Percentiles rank a stretch among this genome's conserved stretches.
phyloP scores from a whole-genome alignment of 495 filamentous ascomycete species.

The Xylaria venustula region DNA sequence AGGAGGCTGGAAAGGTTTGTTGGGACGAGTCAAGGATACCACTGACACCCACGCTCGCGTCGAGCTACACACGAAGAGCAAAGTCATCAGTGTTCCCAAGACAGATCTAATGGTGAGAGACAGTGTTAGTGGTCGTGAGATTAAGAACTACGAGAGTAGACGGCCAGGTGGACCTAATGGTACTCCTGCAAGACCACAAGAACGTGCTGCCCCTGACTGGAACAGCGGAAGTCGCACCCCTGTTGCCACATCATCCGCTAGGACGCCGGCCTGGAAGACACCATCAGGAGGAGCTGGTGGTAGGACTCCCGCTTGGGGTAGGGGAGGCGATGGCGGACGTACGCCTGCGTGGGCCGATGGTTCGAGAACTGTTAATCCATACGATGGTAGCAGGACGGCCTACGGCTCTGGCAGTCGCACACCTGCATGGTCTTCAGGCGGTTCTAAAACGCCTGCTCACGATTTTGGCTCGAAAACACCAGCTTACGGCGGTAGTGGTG shows the following conservation, averaged over 20 bases:
- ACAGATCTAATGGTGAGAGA: conserved; percentile 78
- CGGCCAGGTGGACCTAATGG: conserved; percentile 54
- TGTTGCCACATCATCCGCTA: conserved; percentile 56
- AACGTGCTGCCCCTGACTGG: conserved; percentile 38
- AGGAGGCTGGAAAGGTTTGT: conserved; percentile 85
- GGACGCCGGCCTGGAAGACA: conserved; percentile 66
- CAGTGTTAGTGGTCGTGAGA: conserved; percentile 69
- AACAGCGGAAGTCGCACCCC: conserved; percentile 67
- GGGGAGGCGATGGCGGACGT: conserved; percentile 58
- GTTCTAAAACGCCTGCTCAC: conserved; percentile 62
- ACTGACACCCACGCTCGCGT: conserved; percentile 81
- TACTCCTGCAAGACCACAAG: conserved; percentile 41
- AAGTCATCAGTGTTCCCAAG: conserved; percentile 78
- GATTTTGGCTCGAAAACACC: conserved; percentile 72
- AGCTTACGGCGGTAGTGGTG: conserved; percentile 51
- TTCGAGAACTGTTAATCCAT: conserved; percentile 72
- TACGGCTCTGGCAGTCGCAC: conserved; percentile 54
- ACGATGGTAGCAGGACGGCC: conserved; percentile 78
- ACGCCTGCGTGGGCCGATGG: conserved; percentile 81
- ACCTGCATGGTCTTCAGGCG: conserved; percentile 51
- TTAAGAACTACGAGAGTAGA: conserved; percentile 63
- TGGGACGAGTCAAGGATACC: conserved; percentile 93
- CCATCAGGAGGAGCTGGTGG: conserved; percentile 45
- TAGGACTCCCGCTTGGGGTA: conserved; percentile 66
- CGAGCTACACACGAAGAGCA: conserved; percentile 89